These are phyloP conservation scores for Cytospora chrysosperma DNA, from an alignment of 2,329 filamentous ascomycete species.

Conservation along the genomic window DNA sequence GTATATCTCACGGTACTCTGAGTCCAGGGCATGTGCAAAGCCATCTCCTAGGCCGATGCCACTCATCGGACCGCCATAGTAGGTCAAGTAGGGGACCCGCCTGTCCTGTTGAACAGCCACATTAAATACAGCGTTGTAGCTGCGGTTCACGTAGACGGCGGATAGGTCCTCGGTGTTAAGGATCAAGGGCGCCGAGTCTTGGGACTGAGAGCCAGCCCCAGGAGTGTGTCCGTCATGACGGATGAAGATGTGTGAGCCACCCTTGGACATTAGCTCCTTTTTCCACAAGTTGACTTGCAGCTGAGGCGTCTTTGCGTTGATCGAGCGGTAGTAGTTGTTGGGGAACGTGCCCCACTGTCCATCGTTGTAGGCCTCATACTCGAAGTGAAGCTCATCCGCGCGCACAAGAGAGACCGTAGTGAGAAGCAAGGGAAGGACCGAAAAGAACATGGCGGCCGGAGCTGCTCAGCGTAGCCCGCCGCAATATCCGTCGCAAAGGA, in stretches of 20 bases:
- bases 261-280: constrained; percentile 28
- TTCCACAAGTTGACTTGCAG: constrained; percentile 37
- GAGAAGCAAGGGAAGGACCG: background rate
- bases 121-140: constrained; percentile 32
- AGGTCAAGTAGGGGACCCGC: constrained; percentile 26
- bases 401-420: background rate
- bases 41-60: constrained; percentile 17
- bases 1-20: constrained; percentile 19
- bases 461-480: background rate
- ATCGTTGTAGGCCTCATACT: constrained; percentile 32
- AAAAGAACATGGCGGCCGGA: background rate
- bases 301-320: constrained; percentile 35
- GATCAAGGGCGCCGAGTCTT: constrained; percentile 36
- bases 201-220: constrained; percentile 15
- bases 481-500: background rate
- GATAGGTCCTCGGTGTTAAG: constrained; percentile 37
- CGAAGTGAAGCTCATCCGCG: constrained; percentile 20
- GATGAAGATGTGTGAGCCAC: constrained; percentile 36
- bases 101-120: constrained; percentile 28
- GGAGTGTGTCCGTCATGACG: constrained; percentile 24
- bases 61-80: constrained; percentile 25
- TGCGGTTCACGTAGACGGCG: constrained; percentile 39
- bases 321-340: constrained; percentile 36
- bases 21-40: constrained; percentile 6
- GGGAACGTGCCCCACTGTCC: constrained; percentile 32